These are phyloP conservation scores for Penicillium daleae DNA, from an alignment of 495 filamentous ascomycete species.

Conservation along the genomic window DNA sequence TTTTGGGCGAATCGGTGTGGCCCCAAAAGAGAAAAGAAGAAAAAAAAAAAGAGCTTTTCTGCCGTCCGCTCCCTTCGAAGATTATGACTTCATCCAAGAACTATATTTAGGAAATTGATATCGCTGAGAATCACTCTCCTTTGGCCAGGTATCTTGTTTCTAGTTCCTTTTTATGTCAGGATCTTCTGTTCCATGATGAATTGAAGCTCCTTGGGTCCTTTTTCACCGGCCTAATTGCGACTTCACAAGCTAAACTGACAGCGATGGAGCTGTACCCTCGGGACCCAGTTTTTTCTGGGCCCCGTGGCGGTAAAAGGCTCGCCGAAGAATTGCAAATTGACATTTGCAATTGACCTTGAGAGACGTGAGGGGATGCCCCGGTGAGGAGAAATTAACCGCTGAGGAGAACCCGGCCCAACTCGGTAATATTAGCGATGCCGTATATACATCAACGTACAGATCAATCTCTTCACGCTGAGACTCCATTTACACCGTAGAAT, in stretches of 20 bases:
- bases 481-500: not conserved
- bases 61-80: not conserved
- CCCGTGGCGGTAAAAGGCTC: not conserved
- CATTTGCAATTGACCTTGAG: too few species aligned
- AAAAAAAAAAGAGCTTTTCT: not conserved
- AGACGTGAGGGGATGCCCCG: constrained; percentile 34
- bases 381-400: constrained; percentile 42
- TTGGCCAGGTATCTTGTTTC: not conserved
- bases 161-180: not conserved
- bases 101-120: not conserved
- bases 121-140: not conserved
- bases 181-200: not conserved
- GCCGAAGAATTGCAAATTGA: constrained; percentile 17
- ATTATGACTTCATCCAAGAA: not conserved
- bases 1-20: constrained; percentile 52
- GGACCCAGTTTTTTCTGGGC: constrained; percentile 8
- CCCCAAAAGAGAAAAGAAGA: too few species aligned
- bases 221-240: not conserved
- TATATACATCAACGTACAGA: too few species aligned
- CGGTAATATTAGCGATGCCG: not conserved
- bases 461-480: too few species aligned
- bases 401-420: constrained; percentile 14
- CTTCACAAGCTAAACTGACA: not conserved
- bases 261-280: not conserved
- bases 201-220: not conserved